Conservation (phyloP, 2,329 filamentous ascomycete genomes). For the Claviceps spartinae region DNA sequence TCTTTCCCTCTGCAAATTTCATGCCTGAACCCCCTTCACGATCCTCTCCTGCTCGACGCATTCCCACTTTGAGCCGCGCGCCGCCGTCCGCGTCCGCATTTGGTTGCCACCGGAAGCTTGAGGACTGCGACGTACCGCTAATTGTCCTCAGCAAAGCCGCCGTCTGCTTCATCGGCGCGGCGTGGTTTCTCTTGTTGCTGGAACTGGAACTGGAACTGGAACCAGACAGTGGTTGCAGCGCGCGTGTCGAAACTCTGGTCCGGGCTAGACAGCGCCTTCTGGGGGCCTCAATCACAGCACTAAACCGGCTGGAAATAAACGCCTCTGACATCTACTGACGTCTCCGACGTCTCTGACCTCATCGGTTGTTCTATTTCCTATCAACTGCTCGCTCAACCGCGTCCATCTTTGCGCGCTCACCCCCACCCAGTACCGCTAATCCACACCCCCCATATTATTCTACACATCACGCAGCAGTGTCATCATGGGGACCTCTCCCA, state of each 20-base stretch:
- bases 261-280: conserved; percentile 1
- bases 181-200: background rate
- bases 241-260: conserved; percentile 7
- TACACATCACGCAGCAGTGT: conserved; percentile 30
- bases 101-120: conserved; percentile 1
- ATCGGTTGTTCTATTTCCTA: conserved; percentile 17
- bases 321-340: conserved; percentile 10
- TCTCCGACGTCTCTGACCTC: conserved; percentile 28
- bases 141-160: background rate
- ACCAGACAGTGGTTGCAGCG: background rate
- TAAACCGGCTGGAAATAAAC: conserved; percentile 4
- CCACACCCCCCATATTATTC: conserved; percentile 12
- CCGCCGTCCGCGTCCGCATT: conserved; percentile 1
- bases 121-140: conserved; percentile 1
- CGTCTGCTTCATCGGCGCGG: conserved; percentile 4
- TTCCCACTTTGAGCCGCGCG: conserved; percentile 9
- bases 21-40: conserved; percentile 22
- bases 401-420: conserved; percentile 16
- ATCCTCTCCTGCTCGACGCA: conserved; percentile 19
- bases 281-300: background rate
- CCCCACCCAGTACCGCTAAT: conserved; percentile 5
- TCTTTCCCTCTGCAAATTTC: conserved; percentile 26
- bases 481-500: conserved; percentile 35
- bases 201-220: background rate
- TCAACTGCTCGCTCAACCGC: conserved; percentile 5